Conservation (phyloP, 768 basidiomycete genomes). For the Kondoa subrosea region DNA sequence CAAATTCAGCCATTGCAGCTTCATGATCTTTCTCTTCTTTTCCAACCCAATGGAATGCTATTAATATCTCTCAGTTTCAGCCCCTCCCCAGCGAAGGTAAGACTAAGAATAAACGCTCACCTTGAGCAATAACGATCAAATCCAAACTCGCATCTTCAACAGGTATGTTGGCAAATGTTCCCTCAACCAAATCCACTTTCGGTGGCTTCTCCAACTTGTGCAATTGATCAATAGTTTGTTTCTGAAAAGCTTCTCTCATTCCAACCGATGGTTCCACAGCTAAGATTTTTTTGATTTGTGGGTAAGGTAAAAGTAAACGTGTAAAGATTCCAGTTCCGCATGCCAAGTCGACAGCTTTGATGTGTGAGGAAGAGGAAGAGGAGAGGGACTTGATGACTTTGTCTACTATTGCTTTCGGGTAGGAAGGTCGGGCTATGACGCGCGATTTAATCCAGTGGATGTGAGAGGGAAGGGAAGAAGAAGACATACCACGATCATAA, state of each 20-base stretch:
- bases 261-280: not conserved
- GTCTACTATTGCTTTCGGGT: not conserved
- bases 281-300: not conserved
- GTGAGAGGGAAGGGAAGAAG: too few relatives aligned
- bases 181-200: not conserved
- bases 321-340: not conserved
- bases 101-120: not conserved
- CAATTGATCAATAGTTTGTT: not conserved
- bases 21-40: not conserved
- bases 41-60: not conserved
- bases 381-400: not conserved
- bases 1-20: not conserved
- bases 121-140: not conserved
- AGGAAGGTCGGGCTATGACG: not conserved
- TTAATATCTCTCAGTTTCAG: too few relatives aligned
- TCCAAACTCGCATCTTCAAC: not conserved
- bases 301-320: not conserved
- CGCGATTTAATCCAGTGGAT: too few relatives aligned
- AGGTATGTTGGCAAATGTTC: not conserved
- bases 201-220: not conserved
- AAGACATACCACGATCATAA: not conserved
- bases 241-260: not conserved
- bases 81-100: too few relatives aligned
- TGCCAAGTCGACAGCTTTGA: not conserved
- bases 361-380: too few relatives aligned